Evolutionary conservation across 257 asterid species (phyloP), one percentile per base, ranked within the genome.

Genomic region (Nicotiana knightiana): DNA sequence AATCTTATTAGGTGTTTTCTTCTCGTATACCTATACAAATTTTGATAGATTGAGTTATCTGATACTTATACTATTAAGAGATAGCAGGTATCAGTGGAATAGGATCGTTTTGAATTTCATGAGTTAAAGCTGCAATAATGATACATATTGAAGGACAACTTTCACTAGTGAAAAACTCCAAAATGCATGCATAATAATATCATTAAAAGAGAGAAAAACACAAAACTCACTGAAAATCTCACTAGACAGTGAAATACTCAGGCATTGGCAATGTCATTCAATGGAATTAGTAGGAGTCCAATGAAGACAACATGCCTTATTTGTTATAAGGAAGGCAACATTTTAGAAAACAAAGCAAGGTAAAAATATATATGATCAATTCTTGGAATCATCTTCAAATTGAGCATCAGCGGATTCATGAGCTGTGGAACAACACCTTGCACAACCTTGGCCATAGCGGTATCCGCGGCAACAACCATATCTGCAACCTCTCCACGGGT

Each of bases 381-480:
- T 73, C 0, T 73, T 73, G 43, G 51, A 46, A 48, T 73, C 79
- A 26, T 73, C 79, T 73, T 73, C 62, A 73, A 73, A 73, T 26
- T 6, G 1, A 73, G 62, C 79, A 73, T 48, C 79, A 73, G 62
- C 43, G 8, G 43, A 12, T 73, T 73, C 62, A 73, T 48, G 79
- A 48, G 79, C 62, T 13, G 62, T 48, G 79, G 0, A 5, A 7
- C 79, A 73, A 26, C 79, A 73, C 58, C 12, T 48, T 21, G 62
- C 79, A 48, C 79, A 73, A 3, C 79, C 62, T 3, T 2, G 58
- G 8, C 62, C 39, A 24, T 73, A 6, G 8, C 79, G 79, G 43
- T 24, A 73, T 8, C 79, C 79, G 3, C 79, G 79, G 79, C 79
- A 73, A 9, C 79, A 73, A 7, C 79, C 79, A 26, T 73, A 73